These are phyloP conservation scores for Artemisia argyi DNA, from an alignment of 129 eudicot genomes.

Conservation along the genomic window DNA sequence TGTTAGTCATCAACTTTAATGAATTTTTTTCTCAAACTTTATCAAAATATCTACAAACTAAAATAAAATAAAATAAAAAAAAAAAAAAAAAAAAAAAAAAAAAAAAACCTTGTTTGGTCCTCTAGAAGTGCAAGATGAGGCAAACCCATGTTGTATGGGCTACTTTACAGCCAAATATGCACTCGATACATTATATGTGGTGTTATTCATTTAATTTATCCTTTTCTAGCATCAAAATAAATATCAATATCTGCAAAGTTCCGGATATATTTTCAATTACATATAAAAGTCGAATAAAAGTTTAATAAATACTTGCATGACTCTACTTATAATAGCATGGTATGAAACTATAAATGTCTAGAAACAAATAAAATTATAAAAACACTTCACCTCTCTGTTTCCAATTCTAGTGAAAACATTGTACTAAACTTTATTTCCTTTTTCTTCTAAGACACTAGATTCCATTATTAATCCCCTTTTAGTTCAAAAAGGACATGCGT, in stretches of 20 bases:
- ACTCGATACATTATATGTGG: constrained; percentile 10
- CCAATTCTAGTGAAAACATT: neutral
- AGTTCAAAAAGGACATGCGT: too few species aligned
- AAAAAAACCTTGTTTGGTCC: constrained; percentile 5
- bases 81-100: too few species aligned
- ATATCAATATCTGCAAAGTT: neutral
- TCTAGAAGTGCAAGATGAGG: constrained; percentile 11
- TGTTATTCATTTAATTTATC: too few species aligned
- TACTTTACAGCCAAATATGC: constrained; percentile 7
- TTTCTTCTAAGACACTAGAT: neutral
- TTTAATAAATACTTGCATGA: neutral
- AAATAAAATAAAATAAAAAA: too few species aligned
- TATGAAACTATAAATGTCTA: neutral
- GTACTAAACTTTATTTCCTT: neutral
- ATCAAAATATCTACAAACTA: neutral
- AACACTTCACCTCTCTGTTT: neutral
- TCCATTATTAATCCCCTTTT: neutral
- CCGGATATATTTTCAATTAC: neutral
- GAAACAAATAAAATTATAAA: neutral
- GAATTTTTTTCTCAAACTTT: neutral
- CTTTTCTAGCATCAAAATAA: too few species aligned
- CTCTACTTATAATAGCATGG: neutral
- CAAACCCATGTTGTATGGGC: constrained; percentile 14
- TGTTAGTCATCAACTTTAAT: neutral
- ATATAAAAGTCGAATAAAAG: neutral